Conservation (phyloP, 306 rosid species). For the Vigna trinervia region DNA sequence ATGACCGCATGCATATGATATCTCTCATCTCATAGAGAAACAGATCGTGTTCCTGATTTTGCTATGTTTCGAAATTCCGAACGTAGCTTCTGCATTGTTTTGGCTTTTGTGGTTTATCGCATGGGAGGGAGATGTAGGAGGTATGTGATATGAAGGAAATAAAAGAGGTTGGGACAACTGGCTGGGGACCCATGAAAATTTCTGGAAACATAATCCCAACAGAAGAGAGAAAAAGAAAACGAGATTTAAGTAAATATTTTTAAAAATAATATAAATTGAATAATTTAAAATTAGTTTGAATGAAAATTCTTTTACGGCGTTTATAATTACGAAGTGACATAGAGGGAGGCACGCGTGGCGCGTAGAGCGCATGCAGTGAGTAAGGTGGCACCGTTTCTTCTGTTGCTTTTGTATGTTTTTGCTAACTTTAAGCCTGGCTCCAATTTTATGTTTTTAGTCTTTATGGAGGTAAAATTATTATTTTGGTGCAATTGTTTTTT, state of each 20-base stretch:
- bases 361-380: slow-evolving; percentile 32
- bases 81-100: neutral
- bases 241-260: neutral
- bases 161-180: slow-evolving; percentile 5
- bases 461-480: too few relatives aligned
- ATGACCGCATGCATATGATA: slow-evolving; percentile 39
- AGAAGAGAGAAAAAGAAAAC: neutral
- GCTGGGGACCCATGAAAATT: slow-evolving; percentile 8
- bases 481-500: too few relatives aligned
- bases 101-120: slow-evolving; percentile 21
- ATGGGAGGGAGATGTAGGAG: neutral
- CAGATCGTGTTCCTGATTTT: neutral
- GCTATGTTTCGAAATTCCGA: slow-evolving; percentile 11
- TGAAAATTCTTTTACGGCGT: neutral
- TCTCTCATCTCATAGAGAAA: neutral
- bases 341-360: slow-evolving; percentile 24
- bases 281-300: too few relatives aligned
- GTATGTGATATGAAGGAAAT: too few relatives aligned
- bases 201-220: slow-evolving; percentile 3
- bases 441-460: too few relatives aligned
- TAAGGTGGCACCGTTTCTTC: slow-evolving; percentile 18
- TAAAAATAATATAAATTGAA: too few relatives aligned
- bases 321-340: slow-evolving; percentile 16
- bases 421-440: slow-evolving; percentile 15
- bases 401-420: slow-evolving; percentile 18